Evolutionary conservation across 2,329 filamentous ascomycete genomes (phyloP), one percentile per base, ranked within the genome.

Genomic region (Penicillium palitans): DNA sequence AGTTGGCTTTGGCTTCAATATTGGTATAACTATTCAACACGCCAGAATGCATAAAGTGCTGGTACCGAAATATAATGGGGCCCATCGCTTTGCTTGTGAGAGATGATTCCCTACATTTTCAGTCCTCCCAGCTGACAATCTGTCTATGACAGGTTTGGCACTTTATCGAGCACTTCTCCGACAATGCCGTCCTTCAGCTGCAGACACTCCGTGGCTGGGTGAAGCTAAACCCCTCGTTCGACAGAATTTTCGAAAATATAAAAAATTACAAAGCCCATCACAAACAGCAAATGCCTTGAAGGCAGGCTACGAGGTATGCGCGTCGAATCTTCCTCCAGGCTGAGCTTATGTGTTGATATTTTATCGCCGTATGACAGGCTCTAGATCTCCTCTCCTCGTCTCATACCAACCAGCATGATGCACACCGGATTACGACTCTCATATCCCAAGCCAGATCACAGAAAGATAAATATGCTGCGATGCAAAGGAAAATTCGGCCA

Each of bases 71-170:
- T 53, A 64, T 8, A 78, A 72, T 55, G 71, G 74, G 42, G 69
- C 71, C 41, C 78, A 80, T 69, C 73, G 77, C n/a, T 72, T 77
- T 72, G 76, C 78, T 61, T 79, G 78, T 79, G 63, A 66, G 75
- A 57, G 17, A 29, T 35, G 3, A 21, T 3, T 21, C 2, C 8
- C 7, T n/a, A 17, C 4, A 1, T 12, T 37, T 37, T 3, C 10
- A 19, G 17, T 8, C 5, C 12, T 21, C 39, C 3, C n/a, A 51
- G n/a, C 37, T 57, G 25, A 47, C 49, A 57, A 40, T 19, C 19
- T 15, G 17, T 12, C 44, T 37, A 29, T 29, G 7, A 21, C 47
- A 80, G 78, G 77, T 60, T 66, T 78, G 61, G 74, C 77, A 39
- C 74, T 80, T 25, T 80, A 79, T 62, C 72, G 76, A 64, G 74